phyloP scores from a whole-genome alignment of 2,329 filamentous ascomycete genomes.

The Nigrospora oryzae region DNA sequence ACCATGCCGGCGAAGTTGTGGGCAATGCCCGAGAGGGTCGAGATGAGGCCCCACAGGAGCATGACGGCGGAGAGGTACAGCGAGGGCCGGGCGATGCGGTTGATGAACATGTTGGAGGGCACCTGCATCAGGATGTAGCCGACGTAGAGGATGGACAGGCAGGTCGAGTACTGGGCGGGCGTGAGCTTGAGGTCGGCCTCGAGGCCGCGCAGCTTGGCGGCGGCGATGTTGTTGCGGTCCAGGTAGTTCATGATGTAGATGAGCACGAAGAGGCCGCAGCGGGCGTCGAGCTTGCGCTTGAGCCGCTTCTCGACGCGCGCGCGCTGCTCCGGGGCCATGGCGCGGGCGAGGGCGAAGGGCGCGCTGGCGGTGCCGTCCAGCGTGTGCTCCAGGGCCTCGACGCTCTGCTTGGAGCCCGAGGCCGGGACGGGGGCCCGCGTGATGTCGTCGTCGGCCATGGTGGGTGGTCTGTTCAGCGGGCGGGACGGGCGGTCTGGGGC shows the following conservation, averaged over 20 bases:
- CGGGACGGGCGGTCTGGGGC: too few species aligned
- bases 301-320: slow-evolving; percentile 52
- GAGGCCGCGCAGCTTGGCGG: slow-evolving; percentile 56
- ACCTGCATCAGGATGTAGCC: slow-evolving; percentile 59
- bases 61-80: slow-evolving; percentile 44
- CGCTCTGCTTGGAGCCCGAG: slow-evolving; percentile 7
- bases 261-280: slow-evolving; percentile 60
- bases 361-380: neutral
- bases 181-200: slow-evolving; percentile 41
- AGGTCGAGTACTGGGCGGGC: slow-evolving; percentile 54
- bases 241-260: slow-evolving; percentile 74
- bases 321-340: slow-evolving; percentile 39
- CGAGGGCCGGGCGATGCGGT: slow-evolving; percentile 40
- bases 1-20: slow-evolving; percentile 46
- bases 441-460: slow-evolving; percentile 15
- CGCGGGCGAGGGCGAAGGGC: slow-evolving; percentile 3
- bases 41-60: slow-evolving; percentile 52
- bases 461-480: too few species aligned
- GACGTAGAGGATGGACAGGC: slow-evolving; percentile 56
- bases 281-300: slow-evolving; percentile 61
- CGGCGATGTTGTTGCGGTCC: slow-evolving; percentile 60
- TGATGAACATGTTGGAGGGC: slow-evolving; percentile 48
- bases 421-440: slow-evolving; percentile 6
- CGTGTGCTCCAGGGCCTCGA: slow-evolving; percentile 11
- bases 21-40: slow-evolving; percentile 44